Evolutionary conservation across 2,329 filamentous ascomycete genomes (phyloP).

Genomic region (Dothistroma septosporum): DNA sequence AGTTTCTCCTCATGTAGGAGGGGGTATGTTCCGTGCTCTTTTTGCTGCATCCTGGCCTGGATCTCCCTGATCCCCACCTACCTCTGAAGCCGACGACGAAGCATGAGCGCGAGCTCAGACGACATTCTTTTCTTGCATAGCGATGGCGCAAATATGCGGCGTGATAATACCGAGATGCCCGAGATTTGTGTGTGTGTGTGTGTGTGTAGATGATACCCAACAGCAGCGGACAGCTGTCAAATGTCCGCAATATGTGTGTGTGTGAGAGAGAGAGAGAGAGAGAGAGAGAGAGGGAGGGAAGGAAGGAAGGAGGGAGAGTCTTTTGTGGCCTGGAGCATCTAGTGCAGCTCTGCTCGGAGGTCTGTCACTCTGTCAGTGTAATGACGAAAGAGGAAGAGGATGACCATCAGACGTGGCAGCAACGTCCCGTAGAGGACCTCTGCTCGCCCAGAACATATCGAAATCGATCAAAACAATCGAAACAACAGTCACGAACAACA

Average conservation of each 20-base stretch:
- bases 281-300: too few species aligned
- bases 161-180: slow-evolving; percentile 6
- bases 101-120: slow-evolving; percentile 5
- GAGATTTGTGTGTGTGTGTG: slow-evolving; percentile 10
- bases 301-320: background rate
- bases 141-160: slow-evolving; percentile 26
- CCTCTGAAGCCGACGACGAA: background rate
- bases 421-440: background rate
- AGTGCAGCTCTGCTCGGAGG: slow-evolving; percentile 33
- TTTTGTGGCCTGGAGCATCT: slow-evolving; percentile 20
- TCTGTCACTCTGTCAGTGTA: background rate
- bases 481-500: background rate
- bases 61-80: slow-evolving; percentile 8
- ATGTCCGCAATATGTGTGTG: background rate
- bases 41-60: slow-evolving; percentile 29
- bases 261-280: too few species aligned
- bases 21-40: background rate
- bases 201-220: slow-evolving; percentile 24
- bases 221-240: slow-evolving; percentile 10
- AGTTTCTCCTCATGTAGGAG: slow-evolving; percentile 76
- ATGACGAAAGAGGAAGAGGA: background rate
- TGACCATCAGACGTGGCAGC: background rate
- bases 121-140: slow-evolving; percentile 27
- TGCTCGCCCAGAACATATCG: background rate
- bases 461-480: background rate